phyloP scores from a whole-genome alignment of 352 stramenopile genomes.

The Hyaloperonospora brassicae region DNA sequence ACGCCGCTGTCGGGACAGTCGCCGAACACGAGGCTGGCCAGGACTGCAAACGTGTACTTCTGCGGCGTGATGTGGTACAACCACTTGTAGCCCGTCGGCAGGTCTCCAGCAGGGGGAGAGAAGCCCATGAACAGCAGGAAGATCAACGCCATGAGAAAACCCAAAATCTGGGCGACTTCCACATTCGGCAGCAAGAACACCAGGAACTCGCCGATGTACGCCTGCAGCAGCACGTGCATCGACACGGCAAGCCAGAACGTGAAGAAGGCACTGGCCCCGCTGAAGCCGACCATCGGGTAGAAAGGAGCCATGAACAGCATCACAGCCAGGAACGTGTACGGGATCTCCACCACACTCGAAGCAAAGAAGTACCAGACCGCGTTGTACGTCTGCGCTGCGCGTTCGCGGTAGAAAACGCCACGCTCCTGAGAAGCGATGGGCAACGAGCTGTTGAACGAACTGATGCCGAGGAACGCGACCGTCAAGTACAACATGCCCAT shows the following conservation, averaged over 20 bases:
- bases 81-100: constrained; percentile 49
- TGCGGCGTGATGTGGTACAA: constrained; percentile 36
- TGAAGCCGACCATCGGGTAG: no score
- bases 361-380: no score
- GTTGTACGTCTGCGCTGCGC: no score
- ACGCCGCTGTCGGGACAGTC: constrained; percentile 2
- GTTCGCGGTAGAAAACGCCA: no score
- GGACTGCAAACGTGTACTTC: constrained; percentile 7
- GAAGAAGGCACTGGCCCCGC: no score
- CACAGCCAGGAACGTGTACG: no score
- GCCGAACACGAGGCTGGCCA: constrained; percentile 8
- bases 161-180: constrained; percentile 28
- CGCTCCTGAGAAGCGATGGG: no score
- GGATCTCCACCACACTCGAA: no score
- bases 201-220: constrained; percentile 44
- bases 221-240: constrained; percentile 40
- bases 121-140: constrained; percentile 53
- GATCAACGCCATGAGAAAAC: constrained; percentile 39
- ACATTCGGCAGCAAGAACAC: constrained; percentile 39
- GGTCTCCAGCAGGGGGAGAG: constrained; percentile 39
- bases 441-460: constrained; percentile 76
- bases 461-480: constrained; percentile 70
- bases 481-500: constrained; percentile 59
- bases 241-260: constrained; percentile 45
- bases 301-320: no score